Conservation (phyloP, 2,329 filamentous ascomycete species). For the Fusarium sulawesiense region DNA sequence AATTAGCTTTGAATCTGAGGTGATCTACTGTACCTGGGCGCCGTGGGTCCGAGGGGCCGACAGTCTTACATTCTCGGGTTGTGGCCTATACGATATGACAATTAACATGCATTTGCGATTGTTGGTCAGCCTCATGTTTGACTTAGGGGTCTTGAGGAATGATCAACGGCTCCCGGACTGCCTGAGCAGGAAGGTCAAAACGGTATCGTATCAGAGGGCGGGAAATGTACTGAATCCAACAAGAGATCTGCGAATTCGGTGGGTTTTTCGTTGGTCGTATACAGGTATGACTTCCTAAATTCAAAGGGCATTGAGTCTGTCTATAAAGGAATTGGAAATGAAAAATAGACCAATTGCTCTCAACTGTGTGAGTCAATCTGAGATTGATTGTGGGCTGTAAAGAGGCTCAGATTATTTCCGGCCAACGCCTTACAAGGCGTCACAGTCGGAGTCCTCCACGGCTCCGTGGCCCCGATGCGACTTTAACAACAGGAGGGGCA, state of each 20-base stretch:
- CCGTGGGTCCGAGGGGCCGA: slow-evolving; percentile 15
- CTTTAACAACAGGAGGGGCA: background rate
- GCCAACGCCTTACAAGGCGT: background rate
- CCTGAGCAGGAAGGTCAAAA: background rate
- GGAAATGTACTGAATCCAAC: background rate
- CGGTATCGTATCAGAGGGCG: background rate
- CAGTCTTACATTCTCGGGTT: background rate
- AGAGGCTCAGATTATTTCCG: background rate
- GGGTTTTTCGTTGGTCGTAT: background rate
- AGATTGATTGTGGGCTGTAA: background rate
- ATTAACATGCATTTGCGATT: background rate
- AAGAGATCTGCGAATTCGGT: background rate
- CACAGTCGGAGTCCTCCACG: background rate
- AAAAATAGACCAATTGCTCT: background rate
- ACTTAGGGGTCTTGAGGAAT: background rate
- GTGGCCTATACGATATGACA: background rate
- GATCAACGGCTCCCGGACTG: background rate
- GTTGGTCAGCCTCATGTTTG: background rate
- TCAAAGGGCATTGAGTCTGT: background rate
- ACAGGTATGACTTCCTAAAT: background rate
- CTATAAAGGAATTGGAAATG: background rate
- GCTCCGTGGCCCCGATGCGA: slow-evolving; percentile 1
- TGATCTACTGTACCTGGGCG: background rate
- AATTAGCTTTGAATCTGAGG: background rate
- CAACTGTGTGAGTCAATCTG: background rate